Base-by-base conservation (phyloP, 306 rosid genomes). In the Citrullus mucosospermus region DNA sequence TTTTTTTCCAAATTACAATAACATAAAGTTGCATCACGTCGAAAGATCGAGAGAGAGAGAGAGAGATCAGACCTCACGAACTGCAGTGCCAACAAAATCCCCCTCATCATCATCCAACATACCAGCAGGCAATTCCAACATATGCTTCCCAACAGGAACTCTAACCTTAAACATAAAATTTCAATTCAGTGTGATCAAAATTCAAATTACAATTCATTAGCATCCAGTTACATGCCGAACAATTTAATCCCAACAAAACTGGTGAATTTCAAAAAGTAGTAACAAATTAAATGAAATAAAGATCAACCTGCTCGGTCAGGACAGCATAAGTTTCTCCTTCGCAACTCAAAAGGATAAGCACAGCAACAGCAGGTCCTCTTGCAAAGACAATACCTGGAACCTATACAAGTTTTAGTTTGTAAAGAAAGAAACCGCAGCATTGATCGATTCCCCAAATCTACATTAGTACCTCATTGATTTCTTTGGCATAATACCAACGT, bases 341-440 rank as follows among this genome's bases (percentile, higher is more conserved):
- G 8, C 96, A 90, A 65, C 88, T 91, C 82, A 94, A 80, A 83
- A 92, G 98, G 68, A 94, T 88, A 80, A 94, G 85, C 79, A 92
- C 85, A 18, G 97, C 87, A 44, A 90, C 97, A 79, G 97, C 97
- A 44, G 98, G 95, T 85, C 98, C 97, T 81, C 98, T 86, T 18
- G 98, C 96, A 89, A 94, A 94, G 71, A 92, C 97, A 72, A 92
- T 88, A 60, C 98, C 98, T 83, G 97, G 98, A 86, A 94, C 86
- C 98, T 94, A 86, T 81, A 60, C 57, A 85, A 8, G 71, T 75
- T 84, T 81, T 79, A 88, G 82, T 86, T 82, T 68, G 82, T 76
- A 82, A 81, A 82, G 75, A 69, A 84, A 79, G 54, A 43, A 84
- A 79, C 59, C 30, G 78, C 15, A 9, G 25, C 56, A 81, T 30